phyloP scores from a whole-genome alignment of 495 filamentous ascomycete species.

The Xylaria palmicola region DNA sequence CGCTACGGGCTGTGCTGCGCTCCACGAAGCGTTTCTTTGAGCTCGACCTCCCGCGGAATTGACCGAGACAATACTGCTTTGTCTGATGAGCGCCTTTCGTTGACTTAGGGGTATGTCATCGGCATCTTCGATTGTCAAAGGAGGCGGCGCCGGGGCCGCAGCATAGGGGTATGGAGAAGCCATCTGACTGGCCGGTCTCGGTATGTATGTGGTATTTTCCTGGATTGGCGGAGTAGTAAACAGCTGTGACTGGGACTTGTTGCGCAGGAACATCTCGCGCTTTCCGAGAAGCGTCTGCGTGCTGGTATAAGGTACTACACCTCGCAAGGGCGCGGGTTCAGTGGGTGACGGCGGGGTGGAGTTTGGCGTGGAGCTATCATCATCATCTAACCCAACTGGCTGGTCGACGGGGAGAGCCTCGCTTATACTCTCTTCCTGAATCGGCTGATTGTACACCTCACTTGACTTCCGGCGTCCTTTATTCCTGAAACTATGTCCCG shows the following conservation, averaged over 20 bases:
- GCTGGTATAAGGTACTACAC: conserved; percentile 38
- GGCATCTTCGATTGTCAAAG: conserved; percentile 26
- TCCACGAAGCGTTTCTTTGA: conserved; percentile 5
- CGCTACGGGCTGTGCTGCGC: conserved; percentile 23
- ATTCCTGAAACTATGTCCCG: conserved; percentile 13
- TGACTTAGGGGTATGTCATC: conserved; percentile 77
- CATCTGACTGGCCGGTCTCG: conserved; percentile 33
- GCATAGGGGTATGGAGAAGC: conserved; percentile 34
- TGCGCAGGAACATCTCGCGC: conserved; percentile 60
- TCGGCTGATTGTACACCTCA: conserved; percentile 36
- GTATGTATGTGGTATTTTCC: conserved; percentile 19
- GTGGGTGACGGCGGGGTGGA: conserved; percentile 16
- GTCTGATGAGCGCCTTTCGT: conserved; percentile 56
- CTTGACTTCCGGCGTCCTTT: conserved; percentile 25
- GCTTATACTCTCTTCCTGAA: conserved; percentile 37
- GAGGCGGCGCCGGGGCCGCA: conserved; percentile 11
- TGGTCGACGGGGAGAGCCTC: conserved; percentile 18
- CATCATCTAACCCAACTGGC: conserved; percentile 18
- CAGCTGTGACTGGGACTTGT: conserved; percentile 42
- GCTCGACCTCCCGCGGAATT: conserved; percentile 13
- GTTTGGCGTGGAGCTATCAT: conserved; percentile 7
- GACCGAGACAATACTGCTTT: conserved; percentile 34
- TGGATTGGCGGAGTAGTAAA: conserved; percentile 20
- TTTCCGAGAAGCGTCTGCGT: conserved; percentile 60
- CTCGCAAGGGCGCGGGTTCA: conserved; percentile 27